These are phyloP conservation scores for Sclerotinia glacialis DNA, from an alignment of 2,329 filamentous ascomycete genomes.

Conservation along the genomic window DNA sequence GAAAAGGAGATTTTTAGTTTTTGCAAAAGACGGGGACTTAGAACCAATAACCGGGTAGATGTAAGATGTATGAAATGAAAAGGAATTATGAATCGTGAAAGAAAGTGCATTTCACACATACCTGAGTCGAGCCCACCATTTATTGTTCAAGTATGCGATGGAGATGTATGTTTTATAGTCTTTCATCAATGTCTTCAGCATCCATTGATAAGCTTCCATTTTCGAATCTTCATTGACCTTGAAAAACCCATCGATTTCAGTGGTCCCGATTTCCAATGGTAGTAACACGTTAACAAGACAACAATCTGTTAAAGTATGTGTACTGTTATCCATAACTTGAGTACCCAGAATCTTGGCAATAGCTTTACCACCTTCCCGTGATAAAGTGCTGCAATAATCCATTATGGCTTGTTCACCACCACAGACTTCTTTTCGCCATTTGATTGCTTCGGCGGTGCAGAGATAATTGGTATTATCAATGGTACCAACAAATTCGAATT, in stretches of 20 bases:
- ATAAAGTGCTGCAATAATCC: slow-evolving; percentile 61
- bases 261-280: slow-evolving; percentile 51
- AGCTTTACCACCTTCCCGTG: slow-evolving; percentile 58
- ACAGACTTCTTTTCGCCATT: slow-evolving; percentile 65
- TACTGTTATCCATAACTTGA: slow-evolving; percentile 65
- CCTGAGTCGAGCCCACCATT: slow-evolving; percentile 65
- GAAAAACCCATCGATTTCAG: slow-evolving; percentile 31
- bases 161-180: slow-evolving; percentile 72
- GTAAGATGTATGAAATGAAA: not conserved
- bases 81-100: not conserved
- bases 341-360: slow-evolving; percentile 66
- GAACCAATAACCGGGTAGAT: not conserved
- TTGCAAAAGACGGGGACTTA: slow-evolving; percentile 14
- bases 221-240: slow-evolving; percentile 38
- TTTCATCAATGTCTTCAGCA: slow-evolving; percentile 50
- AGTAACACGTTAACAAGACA: slow-evolving; percentile 71
- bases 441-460: slow-evolving; percentile 67
- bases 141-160: slow-evolving; percentile 57
- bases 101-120: not conserved
- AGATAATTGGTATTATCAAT: slow-evolving; percentile 69
- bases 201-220: slow-evolving; percentile 55
- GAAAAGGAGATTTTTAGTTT: not conserved
- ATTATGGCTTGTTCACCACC: slow-evolving; percentile 72
- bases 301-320: slow-evolving; percentile 61
- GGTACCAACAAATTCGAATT: slow-evolving; percentile 77